Evolutionary conservation across 2,329 filamentous ascomycete species (phyloP).

Genomic region (Fusarium sp.): DNA sequence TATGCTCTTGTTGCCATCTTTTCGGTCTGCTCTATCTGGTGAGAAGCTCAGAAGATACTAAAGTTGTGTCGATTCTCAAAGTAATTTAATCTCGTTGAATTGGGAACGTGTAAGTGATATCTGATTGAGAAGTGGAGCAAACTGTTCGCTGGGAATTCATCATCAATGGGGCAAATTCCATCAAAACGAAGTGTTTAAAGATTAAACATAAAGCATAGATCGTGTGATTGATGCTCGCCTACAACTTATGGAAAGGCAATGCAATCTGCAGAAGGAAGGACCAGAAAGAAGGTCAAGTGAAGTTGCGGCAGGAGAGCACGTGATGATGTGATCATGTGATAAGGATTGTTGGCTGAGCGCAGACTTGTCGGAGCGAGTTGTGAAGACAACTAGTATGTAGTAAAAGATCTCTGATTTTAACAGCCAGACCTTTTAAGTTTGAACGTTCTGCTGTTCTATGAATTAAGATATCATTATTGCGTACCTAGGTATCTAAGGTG

Average conservation of each 20-base stretch:
- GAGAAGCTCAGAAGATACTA: neutral
- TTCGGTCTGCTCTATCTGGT: neutral
- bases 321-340: slow-evolving; percentile 13
- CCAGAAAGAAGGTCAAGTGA: slow-evolving; percentile 6
- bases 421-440: neutral
- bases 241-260: neutral
- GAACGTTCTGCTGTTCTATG: neutral
- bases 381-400: neutral
- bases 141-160: neutral
- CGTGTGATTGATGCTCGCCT: neutral
- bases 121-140: neutral
- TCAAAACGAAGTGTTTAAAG: neutral
- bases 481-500: too few relatives aligned
- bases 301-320: slow-evolving; percentile 9
- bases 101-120: slow-evolving; percentile 2
- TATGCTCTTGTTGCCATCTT: neutral
- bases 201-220: accelerated
- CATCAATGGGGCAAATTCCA: neutral
- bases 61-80: neutral
- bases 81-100: neutral
- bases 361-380: neutral
- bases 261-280: neutral
- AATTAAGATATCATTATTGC: neutral
- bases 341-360: neutral
- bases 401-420: neutral